Conservation (phyloP, 1,284 basidiomycete species). For the Athelia psychrophila region DNA sequence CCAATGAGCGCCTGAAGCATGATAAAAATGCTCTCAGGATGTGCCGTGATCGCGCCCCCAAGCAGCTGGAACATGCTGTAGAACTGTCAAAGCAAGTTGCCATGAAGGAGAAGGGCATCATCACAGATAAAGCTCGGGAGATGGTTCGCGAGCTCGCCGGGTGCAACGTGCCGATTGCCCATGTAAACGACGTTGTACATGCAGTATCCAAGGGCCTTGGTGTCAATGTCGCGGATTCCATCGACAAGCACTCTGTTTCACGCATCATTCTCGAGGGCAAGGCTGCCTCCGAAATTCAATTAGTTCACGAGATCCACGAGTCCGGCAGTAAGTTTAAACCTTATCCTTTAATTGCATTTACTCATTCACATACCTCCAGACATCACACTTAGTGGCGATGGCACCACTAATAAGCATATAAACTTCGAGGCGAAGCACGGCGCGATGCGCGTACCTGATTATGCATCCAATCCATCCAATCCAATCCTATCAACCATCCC, state of each 20-base stretch:
- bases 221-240: background rate
- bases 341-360: background rate
- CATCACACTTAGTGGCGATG: no score
- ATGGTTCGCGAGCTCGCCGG: background rate
- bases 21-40: background rate
- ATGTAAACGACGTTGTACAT: background rate
- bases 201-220: background rate
- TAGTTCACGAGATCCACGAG: conserved; percentile 10
- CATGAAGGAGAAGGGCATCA: background rate
- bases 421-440: no score
- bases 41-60: background rate
- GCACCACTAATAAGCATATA: no score
- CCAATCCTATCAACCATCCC: conserved; percentile 13
- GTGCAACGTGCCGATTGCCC: background rate
- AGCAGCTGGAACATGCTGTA: background rate
- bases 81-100: background rate
- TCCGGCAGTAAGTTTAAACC: conserved; percentile 6
- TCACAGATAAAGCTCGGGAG: background rate
- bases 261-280: conserved; percentile 12
- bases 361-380: no score
- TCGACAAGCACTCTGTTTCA: conserved; percentile 5
- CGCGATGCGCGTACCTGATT: conserved; percentile 17
- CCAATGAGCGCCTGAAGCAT: background rate
- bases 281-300: conserved; percentile 15
- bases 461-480: conserved; percentile 17